Conservation (phyloP, 192 early-diverging fungal species). For the Phlyctochytrium bullatum region DNA sequence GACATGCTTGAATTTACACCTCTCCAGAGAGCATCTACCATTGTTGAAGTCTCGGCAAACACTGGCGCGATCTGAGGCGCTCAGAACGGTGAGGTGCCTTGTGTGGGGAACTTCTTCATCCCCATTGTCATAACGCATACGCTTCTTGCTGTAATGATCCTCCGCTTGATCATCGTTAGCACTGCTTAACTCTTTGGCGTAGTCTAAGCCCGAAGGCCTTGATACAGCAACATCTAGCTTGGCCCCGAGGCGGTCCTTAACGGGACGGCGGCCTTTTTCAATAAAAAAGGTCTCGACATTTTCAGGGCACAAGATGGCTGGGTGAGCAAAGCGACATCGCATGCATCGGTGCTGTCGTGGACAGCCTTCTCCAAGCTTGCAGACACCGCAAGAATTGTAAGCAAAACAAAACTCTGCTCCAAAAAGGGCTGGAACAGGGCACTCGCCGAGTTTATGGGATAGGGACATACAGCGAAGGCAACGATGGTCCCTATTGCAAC, state of each 20-base stretch:
- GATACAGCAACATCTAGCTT: not conserved
- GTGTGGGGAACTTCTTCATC: not conserved
- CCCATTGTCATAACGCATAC: not conserved
- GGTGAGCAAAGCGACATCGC: conserved; percentile 22
- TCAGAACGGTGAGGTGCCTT: not conserved
- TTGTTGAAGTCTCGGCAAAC: conserved; percentile 29
- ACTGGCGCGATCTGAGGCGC: too few species aligned
- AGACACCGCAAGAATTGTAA: conserved; percentile 28
- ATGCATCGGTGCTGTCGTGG: conserved; percentile 22
- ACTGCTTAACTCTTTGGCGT: not conserved
- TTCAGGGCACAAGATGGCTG: conserved; percentile 19
- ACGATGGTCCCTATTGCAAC: conserved; percentile 11
- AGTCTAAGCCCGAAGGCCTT: not conserved
- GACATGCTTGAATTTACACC: conserved; percentile 25
- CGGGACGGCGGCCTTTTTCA: not conserved
- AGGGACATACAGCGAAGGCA: conserved; percentile 16
- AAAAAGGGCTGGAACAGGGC: conserved; percentile 23
- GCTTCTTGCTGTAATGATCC: not conserved
- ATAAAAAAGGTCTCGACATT: conserved; percentile 17
- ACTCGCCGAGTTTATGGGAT: conserved; percentile 15
- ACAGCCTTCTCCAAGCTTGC: conserved; percentile 24
- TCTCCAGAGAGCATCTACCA: conserved; percentile 17
- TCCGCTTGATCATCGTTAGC: not conserved
- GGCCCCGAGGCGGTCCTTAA: not conserved
- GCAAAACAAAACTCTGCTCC: conserved; percentile 30